Evolutionary conservation across 2,329 filamentous ascomycete genomes (phyloP), one percentile per base, ranked within the genome.

Genomic region (Fusarium nelsonii): DNA sequence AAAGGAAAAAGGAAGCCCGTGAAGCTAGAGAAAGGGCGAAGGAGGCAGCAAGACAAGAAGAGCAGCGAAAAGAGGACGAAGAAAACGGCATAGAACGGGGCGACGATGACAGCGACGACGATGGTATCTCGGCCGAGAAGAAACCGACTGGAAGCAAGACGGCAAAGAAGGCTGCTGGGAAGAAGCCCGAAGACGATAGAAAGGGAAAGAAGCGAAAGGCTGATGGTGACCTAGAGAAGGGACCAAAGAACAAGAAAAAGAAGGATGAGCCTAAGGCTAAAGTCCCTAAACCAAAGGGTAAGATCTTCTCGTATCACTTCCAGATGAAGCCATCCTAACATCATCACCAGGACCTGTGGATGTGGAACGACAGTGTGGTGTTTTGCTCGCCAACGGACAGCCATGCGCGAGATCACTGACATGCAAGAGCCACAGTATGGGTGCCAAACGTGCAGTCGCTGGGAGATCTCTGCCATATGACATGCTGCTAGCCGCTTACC

Each of bases 351-450:
- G 93, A 0, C 94, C 94, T 4, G 94, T 97, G 40, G 94, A 97
- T 79, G 94, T 97, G 20, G 94, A 97, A 82, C 89, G 92, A 74
- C 94, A 97, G 81, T 97, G 94, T 75, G 94, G 94, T 84, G 94
- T 97, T 37, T 85, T 91, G 23, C 84, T 97, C 58, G 88, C 92
- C 0, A 97, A 97, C 75, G 93, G 94, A 2, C 91, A 92, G 63
- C 92, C 92, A 56, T 97, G 94, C 78, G 94, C 94, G 12, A 85
- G 94, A 58, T 97, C 93, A 5, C 81, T 97, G 61, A 97, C 94
- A 0, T 97, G 94, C 84, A 97, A 97, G 81, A 95, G 91, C 63
- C 94, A 97, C 71, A 91, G 87, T n/a, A 97, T 97, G 94, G 94
- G 94, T 12, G 91, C 94, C 7, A 97, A 97, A 80, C 87, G 94